These are phyloP conservation scores for Verticillium isaacii DNA, from an alignment of 2,329 filamentous ascomycete species.

Conservation along the genomic window DNA sequence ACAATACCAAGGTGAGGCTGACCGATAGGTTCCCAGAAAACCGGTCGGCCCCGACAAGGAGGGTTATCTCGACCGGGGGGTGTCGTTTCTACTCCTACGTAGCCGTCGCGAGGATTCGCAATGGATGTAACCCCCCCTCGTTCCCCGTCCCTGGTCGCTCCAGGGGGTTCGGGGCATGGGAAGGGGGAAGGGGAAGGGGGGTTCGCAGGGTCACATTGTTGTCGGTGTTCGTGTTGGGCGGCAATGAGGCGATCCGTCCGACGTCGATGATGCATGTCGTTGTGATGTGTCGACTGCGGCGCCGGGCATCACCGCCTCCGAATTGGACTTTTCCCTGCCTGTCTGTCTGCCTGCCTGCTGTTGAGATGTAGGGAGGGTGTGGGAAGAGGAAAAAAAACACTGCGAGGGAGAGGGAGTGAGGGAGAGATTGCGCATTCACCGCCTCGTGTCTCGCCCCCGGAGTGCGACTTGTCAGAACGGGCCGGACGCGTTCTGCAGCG, in stretches of 20 bases:
- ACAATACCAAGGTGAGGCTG: not conserved
- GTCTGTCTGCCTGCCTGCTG: not conserved
- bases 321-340: too few relatives aligned
- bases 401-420: not conserved
- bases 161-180: not conserved
- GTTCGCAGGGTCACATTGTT: not conserved
- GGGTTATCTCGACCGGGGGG: not conserved
- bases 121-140: constrained; percentile 4
- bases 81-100: not conserved
- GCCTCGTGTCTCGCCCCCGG: not conserved
- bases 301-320: not conserved
- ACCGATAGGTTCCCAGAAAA: not conserved
- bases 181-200: not conserved
- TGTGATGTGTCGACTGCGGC: not conserved
- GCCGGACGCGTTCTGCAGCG: not conserved
- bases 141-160: not conserved
- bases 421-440: not conserved
- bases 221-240: not conserved
- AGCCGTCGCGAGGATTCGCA: not conserved
- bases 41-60: not conserved
- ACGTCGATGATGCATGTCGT: not conserved
- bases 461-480: not conserved
- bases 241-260: not conserved
- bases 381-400: not conserved
- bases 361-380: not conserved